Conservation (phyloP, 2,329 filamentous ascomycete genomes). For the Scytalidium lignicola region DNA sequence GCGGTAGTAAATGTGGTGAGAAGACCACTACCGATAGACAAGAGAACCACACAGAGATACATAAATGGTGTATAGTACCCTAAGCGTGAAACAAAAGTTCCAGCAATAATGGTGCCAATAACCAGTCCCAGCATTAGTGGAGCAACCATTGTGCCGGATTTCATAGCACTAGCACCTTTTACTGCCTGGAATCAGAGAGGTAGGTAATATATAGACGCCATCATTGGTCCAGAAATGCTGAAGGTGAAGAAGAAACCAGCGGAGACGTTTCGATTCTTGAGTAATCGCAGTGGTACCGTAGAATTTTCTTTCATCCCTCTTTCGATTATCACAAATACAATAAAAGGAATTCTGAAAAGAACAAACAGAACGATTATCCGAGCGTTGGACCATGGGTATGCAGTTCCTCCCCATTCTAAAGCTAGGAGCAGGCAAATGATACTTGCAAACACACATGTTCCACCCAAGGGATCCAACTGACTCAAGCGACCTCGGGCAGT, state of each 20-base stretch:
- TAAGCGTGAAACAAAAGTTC: conserved; percentile 22
- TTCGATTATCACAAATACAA: conserved; percentile 28
- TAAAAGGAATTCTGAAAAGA: conserved; percentile 16
- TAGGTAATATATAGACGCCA: conserved; percentile 33
- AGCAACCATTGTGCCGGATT: conserved; percentile 25
- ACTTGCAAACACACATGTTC: background rate
- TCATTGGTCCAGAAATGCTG: conserved; percentile 17
- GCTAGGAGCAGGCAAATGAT: conserved; percentile 23
- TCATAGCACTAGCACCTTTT: conserved; percentile 34
- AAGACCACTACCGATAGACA: conserved; percentile 33
- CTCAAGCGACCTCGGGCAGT: background rate
- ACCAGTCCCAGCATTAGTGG: conserved; percentile 24
- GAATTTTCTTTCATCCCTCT: conserved; percentile 38
- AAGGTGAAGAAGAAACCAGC: conserved; percentile 21
- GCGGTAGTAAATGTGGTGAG: conserved; percentile 33
- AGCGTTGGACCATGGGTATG: conserved; percentile 25
- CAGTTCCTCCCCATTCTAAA: conserved; percentile 29
- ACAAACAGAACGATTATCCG: conserved; percentile 29
- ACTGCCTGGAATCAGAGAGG: conserved; percentile 41
- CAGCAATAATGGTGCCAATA: conserved; percentile 19
- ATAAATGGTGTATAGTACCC: conserved; percentile 36
- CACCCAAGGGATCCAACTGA: background rate
- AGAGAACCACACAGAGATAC: conserved; percentile 35
- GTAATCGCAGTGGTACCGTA: conserved; percentile 40
- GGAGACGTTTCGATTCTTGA: conserved; percentile 31